phyloP scores from a whole-genome alignment of 1,139 yeast genomes.

The Yamadazyma dendronema region DNA sequence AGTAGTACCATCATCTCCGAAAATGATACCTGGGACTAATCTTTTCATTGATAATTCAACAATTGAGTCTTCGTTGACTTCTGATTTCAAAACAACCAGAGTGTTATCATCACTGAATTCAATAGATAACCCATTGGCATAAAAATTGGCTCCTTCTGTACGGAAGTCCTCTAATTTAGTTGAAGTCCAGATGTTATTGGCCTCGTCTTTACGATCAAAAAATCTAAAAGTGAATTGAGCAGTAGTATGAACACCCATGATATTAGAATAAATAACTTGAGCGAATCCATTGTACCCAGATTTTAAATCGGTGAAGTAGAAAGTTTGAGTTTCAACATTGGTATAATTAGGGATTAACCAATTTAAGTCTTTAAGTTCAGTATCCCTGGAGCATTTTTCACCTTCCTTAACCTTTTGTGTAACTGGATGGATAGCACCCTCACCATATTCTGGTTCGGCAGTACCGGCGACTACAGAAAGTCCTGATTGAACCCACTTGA shows the following conservation, averaged over 20 bases:
- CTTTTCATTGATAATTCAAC: slow-evolving; percentile 67
- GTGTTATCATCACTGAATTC: slow-evolving; percentile 56
- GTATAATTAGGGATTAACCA: slow-evolving; percentile 79
- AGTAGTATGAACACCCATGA: slow-evolving; percentile 85
- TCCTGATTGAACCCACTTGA: slow-evolving; percentile 85
- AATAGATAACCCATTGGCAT: slow-evolving; percentile 68
- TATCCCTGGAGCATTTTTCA: slow-evolving; percentile 36
- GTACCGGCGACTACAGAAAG: slow-evolving; percentile 94
- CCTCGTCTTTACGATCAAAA: slow-evolving; percentile 51
- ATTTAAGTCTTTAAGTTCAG: slow-evolving; percentile 62
- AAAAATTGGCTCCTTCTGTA: slow-evolving; percentile 75
- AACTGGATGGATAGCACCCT: slow-evolving; percentile 86
- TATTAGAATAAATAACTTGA: slow-evolving; percentile 89
- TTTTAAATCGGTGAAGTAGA: slow-evolving; percentile 69
- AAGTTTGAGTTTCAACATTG: slow-evolving; percentile 93
- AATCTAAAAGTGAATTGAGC: slow-evolving; percentile 93
- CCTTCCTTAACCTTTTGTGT: slow-evolving; percentile 55
- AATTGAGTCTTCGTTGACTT: slow-evolving; percentile 65
- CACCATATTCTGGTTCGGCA: slow-evolving; percentile 96
- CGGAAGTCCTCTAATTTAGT: slow-evolving; percentile 82
- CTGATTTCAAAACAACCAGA: slow-evolving; percentile 59
- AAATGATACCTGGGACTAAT: slow-evolving; percentile 79
- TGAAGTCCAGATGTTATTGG: slow-evolving; percentile 75
- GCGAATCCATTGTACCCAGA: slow-evolving; percentile 80
- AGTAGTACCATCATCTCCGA: slow-evolving; percentile 85